Conservation (phyloP, 306 rosid genomes). For the Prunus davidiana region DNA sequence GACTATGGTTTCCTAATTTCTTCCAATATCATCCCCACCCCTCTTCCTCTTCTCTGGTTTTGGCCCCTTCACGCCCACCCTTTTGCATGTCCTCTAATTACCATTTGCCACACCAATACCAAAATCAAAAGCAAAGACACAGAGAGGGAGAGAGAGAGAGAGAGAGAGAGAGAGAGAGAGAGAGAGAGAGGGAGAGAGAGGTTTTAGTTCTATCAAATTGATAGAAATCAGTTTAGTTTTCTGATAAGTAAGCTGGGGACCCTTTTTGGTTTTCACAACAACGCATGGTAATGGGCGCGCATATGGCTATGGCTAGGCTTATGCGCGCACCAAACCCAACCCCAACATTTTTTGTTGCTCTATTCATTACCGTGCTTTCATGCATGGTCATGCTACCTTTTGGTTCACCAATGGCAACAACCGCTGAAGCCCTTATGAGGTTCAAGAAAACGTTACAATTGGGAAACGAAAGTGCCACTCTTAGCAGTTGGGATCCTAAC, state of each 20-base stretch:
- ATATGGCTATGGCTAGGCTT: slow-evolving; percentile 50
- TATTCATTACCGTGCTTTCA: slow-evolving; percentile 23
- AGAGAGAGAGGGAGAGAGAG: not conserved
- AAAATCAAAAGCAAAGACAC: not conserved
- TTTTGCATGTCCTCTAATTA: not conserved
- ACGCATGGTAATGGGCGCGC: slow-evolving; percentile 72
- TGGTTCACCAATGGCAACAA: slow-evolving; percentile 17
- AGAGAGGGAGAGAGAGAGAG: not conserved
- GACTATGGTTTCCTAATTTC: slow-evolving; percentile 10
- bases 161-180: not conserved
- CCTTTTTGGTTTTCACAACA: not conserved
- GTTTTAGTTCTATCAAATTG: not conserved
- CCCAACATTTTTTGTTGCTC: not conserved
- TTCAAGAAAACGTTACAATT: slow-evolving; percentile 47
- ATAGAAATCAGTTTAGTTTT: not conserved
- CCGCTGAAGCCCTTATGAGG: slow-evolving; percentile 45
- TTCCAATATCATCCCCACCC: slow-evolving; percentile 5
- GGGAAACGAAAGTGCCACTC: slow-evolving; percentile 14
- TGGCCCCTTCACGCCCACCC: not conserved
- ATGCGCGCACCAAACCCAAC: slow-evolving; percentile 70
- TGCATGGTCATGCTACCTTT: slow-evolving; percentile 3
- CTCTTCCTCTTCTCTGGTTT: slow-evolving; percentile 1
- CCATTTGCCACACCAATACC: not conserved
- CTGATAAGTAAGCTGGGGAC: not conserved
- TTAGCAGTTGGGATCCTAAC: slow-evolving; percentile 53